Evolutionary conservation across 2,329 filamentous ascomycete species (phyloP), one percentile per base, ranked within the genome.

Genomic region (Ascocoryne sarcoides): DNA sequence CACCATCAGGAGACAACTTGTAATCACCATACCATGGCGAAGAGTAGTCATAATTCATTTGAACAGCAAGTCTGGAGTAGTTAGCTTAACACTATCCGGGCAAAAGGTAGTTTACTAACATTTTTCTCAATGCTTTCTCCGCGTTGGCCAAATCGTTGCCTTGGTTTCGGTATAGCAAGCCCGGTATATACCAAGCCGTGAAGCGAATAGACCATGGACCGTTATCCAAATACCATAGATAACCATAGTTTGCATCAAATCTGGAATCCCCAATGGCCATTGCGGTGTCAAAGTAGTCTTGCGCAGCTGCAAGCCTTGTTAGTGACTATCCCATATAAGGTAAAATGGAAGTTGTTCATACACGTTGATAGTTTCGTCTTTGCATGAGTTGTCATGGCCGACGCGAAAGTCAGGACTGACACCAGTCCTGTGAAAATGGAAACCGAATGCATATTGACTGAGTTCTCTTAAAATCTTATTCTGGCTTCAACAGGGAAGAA

Each of bases 111-210:
- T 26, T 12, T 26, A 44, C 57, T 40, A 76, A 70, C 28, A 76
- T 65, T 40, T 71, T 73, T 17, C 51, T 60, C 35, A 78, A 65
- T 32, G 76, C 74, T 36, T 62, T 67, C 18, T 71, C 64, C 0
- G 75, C 75, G 47, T 75, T 65, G 1, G 58, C 52, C 2, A 63
- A 60, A 53, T 78, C 73, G 16, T 62, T 54, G 12, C 62, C n/a
- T n/a, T n/a, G n/a, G 46, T 79, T 74, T 2, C 75, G 65, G 9
- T 73, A 68, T 16, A 80, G 56, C 2, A 79, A 61, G 0, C 75
- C 75, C 2, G 71, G 62, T 0, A 71, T 70, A 53, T 79, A 78
- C 75, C 75, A 79, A 0, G 65, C 65, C 0, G 72, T 67, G 36
- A 68, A 68, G 8, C 65, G 58, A 23, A 60, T 53, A 3, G 60